Evolutionary conservation across 140 eudicot genomes (phyloP).

Genomic region (Flaveria floridana): DNA sequence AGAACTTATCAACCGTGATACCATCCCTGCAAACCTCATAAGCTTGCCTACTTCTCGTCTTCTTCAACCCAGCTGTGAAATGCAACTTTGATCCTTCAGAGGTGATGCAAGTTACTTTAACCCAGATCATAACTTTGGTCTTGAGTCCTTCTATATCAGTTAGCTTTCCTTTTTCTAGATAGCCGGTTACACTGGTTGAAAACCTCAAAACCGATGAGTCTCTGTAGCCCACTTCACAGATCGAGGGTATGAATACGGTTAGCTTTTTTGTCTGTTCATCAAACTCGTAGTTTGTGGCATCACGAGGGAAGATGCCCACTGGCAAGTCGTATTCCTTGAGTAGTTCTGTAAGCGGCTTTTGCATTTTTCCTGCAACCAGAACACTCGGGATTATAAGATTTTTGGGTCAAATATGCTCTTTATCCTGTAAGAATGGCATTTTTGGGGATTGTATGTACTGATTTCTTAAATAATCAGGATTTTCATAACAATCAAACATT

Average conservation of each 20-base stretch:
- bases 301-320: conserved; percentile 82
- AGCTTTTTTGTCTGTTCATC: conserved; percentile 77
- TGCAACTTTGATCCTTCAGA: conserved; percentile 72
- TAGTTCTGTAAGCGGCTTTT: conserved; percentile 75
- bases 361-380: conserved; percentile 72
- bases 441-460: background rate
- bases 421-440: too few species aligned
- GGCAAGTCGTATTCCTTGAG: conserved; percentile 79
- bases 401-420: background rate
- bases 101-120: conserved; percentile 66
- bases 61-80: conserved; percentile 90
- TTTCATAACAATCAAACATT: too few species aligned
- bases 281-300: conserved; percentile 90
- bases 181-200: conserved; percentile 69
- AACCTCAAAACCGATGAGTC: conserved; percentile 88
- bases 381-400: too few species aligned
- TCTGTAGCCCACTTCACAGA: conserved; percentile 90
- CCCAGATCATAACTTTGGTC: conserved; percentile 90
- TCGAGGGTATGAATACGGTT: conserved; percentile 67
- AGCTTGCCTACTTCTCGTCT: conserved; percentile 67
- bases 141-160: conserved; percentile 86
- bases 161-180: conserved; percentile 84
- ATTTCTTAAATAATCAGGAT: too few species aligned
- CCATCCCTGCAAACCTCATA: conserved; percentile 86
- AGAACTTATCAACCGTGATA: conserved; percentile 63